Percentiles rank a stretch among this genome's conserved stretches.
Evolutionary conservation across 176 grass and related monocot genomes (phyloP).

Genomic region (Juncus inflexus): DNA sequence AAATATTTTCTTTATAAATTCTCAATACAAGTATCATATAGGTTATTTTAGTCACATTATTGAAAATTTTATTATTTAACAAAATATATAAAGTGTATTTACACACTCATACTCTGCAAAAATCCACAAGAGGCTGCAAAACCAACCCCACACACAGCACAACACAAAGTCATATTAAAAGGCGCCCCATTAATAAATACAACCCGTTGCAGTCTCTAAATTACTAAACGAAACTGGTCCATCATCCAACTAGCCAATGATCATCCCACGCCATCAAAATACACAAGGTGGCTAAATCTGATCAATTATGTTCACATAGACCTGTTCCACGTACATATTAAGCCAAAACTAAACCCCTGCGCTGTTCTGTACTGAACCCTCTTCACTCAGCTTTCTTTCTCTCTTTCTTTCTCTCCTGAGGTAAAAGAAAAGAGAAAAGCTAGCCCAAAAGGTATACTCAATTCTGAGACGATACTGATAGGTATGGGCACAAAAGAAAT

Average conservation of each 20-base stretch:
- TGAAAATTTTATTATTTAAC: too few relatives aligned
- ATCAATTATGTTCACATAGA: too few relatives aligned
- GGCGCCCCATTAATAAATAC: constrained; percentile 18
- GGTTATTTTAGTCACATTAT: too few relatives aligned
- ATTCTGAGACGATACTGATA: constrained; percentile 16
- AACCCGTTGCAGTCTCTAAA: neutral
- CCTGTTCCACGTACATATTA: too few relatives aligned
- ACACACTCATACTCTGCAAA: too few relatives aligned
- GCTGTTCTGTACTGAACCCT: constrained; percentile 4
- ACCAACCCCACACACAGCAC: neutral
- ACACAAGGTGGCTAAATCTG: too few relatives aligned
- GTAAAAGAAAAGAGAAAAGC: constrained; percentile 11
- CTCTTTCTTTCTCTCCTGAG: constrained; percentile 23
- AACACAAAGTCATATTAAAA: constrained; percentile 6
- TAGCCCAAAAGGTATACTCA: constrained; percentile 27
- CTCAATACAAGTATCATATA: too few relatives aligned
- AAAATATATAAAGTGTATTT: too few relatives aligned
- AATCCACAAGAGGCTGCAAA: neutral
- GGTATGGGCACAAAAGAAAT: constrained; percentile 27
- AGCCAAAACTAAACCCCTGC: constrained; percentile 7
- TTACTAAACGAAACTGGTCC: too few relatives aligned
- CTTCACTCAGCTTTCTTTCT: constrained; percentile 11
- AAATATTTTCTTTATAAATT: too few relatives aligned
- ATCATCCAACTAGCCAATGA: too few relatives aligned
- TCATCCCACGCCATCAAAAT: too few relatives aligned